phyloP scores from a whole-genome alignment of 2,329 filamentous ascomycete species.

The Hirsutella thompsonii region DNA sequence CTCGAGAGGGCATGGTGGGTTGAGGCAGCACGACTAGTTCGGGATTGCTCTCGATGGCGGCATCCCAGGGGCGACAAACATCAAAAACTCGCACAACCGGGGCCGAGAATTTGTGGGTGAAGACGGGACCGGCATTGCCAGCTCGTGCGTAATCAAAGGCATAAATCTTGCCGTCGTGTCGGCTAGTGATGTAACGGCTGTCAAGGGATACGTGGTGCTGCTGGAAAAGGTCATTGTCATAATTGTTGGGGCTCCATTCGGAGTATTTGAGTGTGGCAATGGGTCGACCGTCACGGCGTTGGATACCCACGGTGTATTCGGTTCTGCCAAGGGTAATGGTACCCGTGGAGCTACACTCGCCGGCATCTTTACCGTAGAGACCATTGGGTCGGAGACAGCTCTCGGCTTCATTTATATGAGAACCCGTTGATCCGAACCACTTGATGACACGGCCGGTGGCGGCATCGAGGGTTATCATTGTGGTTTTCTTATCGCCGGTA shows the following conservation, averaged over 20 bases:
- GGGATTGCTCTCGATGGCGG: slow-evolving; percentile 49
- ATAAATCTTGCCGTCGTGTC: slow-evolving; percentile 73
- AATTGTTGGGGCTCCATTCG: slow-evolving; percentile 90
- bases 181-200: slow-evolving; percentile 77
- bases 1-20: slow-evolving; percentile 50
- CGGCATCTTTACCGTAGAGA: slow-evolving; percentile 51
- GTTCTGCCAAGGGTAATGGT: slow-evolving; percentile 75
- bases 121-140: slow-evolving; percentile 40
- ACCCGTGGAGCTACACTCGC: slow-evolving; percentile 68
- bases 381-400: slow-evolving; percentile 62
- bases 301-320: slow-evolving; percentile 82
- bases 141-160: slow-evolving; percentile 57
- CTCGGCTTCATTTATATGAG: slow-evolving; percentile 54
- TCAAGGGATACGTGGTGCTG: slow-evolving; percentile 76
- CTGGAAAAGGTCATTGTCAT: slow-evolving; percentile 72
- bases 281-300: slow-evolving; percentile 57
- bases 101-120: slow-evolving; percentile 56
- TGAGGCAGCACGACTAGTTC: slow-evolving; percentile 80
- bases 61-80: slow-evolving; percentile 60
- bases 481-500: slow-evolving; percentile 82
- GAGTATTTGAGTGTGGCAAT: slow-evolving; percentile 87
- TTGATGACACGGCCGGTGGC: slow-evolving; percentile 71
- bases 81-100: slow-evolving; percentile 86
- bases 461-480: slow-evolving; percentile 80
- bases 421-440: slow-evolving; percentile 66